Conservation (phyloP, 192 early-diverging fungal species). For the Helicostylum pulchrum region DNA sequence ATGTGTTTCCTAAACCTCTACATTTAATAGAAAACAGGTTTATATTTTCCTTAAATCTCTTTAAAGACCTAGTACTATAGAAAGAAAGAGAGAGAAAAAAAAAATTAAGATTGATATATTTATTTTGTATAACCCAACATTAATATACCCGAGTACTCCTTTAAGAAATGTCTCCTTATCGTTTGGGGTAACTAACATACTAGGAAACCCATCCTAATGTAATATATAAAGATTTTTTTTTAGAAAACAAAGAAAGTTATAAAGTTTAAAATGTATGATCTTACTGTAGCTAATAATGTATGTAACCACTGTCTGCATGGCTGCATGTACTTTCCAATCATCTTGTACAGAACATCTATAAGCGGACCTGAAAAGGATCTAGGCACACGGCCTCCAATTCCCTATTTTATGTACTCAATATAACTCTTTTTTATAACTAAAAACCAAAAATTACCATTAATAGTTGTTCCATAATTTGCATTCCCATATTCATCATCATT, state of each 20-base stretch:
- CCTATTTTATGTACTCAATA: slow-evolving; percentile 21
- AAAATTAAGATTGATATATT: slow-evolving; percentile 3
- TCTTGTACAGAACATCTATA: slow-evolving; percentile 50
- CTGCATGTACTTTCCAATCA: slow-evolving; percentile 39
- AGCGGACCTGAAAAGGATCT: slow-evolving; percentile 49
- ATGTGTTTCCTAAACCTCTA: slow-evolving; percentile 41
- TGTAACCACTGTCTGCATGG: slow-evolving; percentile 45
- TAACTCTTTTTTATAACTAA: neutral
- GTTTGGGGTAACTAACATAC: slow-evolving; percentile 38
- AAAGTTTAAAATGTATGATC: neutral
- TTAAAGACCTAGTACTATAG: slow-evolving; percentile 43
- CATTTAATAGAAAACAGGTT: slow-evolving; percentile 46
- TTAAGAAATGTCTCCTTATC: slow-evolving; percentile 52
- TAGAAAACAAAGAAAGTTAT: neutral
- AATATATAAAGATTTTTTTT: neutral
- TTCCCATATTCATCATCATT: slow-evolving; percentile 40
- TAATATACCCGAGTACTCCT: slow-evolving; percentile 46
- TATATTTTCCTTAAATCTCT: slow-evolving; percentile 42
- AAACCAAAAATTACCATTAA: slow-evolving; percentile 34
- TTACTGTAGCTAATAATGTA: slow-evolving; percentile 41
- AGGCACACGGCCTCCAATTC: slow-evolving; percentile 51
- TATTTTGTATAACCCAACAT: neutral
- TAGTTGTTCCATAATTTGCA: slow-evolving; percentile 42
- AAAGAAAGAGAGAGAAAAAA: too few relatives aligned
- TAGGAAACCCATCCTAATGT: slow-evolving; percentile 49